Evolutionary conservation across 2,329 filamentous ascomycete genomes (phyloP).

Genomic region (Gremmenia infestans): DNA sequence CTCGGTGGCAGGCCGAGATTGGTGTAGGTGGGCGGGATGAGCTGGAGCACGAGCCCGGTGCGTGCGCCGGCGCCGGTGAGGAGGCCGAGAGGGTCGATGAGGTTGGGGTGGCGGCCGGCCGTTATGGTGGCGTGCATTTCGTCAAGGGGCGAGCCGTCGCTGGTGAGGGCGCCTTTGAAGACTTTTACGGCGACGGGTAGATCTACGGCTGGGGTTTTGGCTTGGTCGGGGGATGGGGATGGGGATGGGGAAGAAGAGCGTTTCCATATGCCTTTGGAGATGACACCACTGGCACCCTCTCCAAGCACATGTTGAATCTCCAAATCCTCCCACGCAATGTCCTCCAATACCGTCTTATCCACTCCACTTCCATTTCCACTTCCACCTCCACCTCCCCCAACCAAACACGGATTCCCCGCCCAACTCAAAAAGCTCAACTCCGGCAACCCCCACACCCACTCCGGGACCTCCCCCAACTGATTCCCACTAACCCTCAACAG

Average conservation of each 20-base stretch:
- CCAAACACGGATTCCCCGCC: conserved; percentile 41
- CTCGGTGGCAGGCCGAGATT: conserved; percentile 42
- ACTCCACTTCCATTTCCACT: conserved; percentile 21
- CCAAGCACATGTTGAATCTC: conserved; percentile 38
- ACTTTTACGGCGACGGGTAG: conserved; percentile 43
- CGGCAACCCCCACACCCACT: conserved; percentile 41
- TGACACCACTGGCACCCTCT: conserved; percentile 43
- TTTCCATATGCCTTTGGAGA: conserved; percentile 38
- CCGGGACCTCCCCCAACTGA: conserved; percentile 34
- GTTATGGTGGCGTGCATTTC: conserved; percentile 44
- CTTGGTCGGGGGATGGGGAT: no score
- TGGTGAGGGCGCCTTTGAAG: conserved; percentile 43
- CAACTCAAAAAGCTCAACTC: conserved; percentile 44
- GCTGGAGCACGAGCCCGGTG: conserved; percentile 42
- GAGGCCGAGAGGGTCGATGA: conserved; percentile 42
- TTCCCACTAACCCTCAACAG: conserved; percentile 43
- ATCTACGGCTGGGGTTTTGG: conserved; percentile 20
- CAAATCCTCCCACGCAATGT: conserved; percentile 39
- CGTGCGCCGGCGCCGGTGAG: conserved; percentile 37
- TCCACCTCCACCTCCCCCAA: no score
- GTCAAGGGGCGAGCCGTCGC: conserved; percentile 43
- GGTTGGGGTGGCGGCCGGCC: conserved; percentile 42
- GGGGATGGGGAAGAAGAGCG: conserved; percentile 4
- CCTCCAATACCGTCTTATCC: conserved; percentile 30
- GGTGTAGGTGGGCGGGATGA: conserved; percentile 40